These are phyloP conservation scores for Avena sativa DNA, from an alignment of 176 grass and related monocot genomes.

Conservation along the genomic window DNA sequence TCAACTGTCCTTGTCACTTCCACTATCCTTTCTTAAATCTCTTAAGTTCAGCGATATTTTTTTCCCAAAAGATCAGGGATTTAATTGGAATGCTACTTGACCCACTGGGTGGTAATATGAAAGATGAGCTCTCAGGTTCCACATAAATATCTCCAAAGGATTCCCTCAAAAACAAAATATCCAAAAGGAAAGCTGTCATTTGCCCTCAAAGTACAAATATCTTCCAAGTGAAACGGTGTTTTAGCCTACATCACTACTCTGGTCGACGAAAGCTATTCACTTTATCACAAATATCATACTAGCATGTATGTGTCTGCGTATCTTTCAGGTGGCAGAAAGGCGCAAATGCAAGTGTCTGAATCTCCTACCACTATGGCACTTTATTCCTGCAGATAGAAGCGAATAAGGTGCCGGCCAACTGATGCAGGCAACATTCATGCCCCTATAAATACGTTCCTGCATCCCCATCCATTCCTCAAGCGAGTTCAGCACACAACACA, in stretches of 20 bases:
- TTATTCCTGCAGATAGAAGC: conserved; percentile 8
- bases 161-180: neutral
- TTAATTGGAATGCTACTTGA: too few relatives aligned
- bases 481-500: neutral
- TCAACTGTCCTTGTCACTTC: too few relatives aligned
- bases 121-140: neutral
- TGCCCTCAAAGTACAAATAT: neutral
- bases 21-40: too few relatives aligned
- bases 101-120: neutral
- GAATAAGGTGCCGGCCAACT: neutral
- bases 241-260: neutral
- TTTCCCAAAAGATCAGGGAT: too few relatives aligned
- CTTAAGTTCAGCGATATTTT: too few relatives aligned
- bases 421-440: neutral
- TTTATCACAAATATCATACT: neutral
- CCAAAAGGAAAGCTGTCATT: neutral
- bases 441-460: conserved; percentile 39
- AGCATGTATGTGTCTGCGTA: neutral
- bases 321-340: neutral
- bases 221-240: neutral
- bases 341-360: neutral
- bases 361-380: neutral
- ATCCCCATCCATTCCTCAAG: neutral
- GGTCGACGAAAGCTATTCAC: neutral
- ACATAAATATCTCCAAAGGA: neutral